phyloP scores from a whole-genome alignment of 148 eudicot species.

The Vaccinium vitisidaea region DNA sequence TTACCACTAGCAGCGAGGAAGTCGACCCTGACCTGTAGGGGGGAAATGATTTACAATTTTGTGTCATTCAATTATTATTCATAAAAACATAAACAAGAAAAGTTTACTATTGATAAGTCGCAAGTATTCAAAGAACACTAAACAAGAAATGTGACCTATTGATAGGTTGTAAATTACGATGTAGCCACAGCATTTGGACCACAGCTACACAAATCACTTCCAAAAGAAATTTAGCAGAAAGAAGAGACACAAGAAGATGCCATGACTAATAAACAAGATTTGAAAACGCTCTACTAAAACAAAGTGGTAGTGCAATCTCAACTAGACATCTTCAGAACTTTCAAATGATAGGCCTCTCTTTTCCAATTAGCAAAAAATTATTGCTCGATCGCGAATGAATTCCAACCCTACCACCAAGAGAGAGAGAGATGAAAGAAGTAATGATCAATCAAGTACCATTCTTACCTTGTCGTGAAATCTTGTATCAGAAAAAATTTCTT shows the following conservation, averaged over 20 bases:
- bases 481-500: not conserved
- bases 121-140: not conserved
- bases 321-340: not conserved
- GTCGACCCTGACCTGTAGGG: slow-evolving; percentile 61
- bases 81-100: not conserved
- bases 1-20: slow-evolving; percentile 56
- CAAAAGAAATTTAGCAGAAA: not conserved
- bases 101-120: not conserved
- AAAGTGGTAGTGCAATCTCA: slow-evolving; percentile 2
- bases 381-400: not conserved
- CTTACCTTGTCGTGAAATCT: not conserved
- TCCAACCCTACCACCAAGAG: not conserved
- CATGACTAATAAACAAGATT: not conserved
- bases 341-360: not conserved
- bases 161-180: not conserved
- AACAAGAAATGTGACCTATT: not conserved
- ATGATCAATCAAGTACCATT: not conserved
- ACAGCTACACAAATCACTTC: not conserved
- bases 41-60: not conserved
- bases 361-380: no score
- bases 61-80: not conserved
- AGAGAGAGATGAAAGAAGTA: not conserved
- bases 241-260: not conserved
- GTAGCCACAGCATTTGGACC: not conserved
- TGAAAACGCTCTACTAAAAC: not conserved